Evolutionary conservation across 305 asterid genomes (phyloP).

Genomic region (Lippia alba): DNA sequence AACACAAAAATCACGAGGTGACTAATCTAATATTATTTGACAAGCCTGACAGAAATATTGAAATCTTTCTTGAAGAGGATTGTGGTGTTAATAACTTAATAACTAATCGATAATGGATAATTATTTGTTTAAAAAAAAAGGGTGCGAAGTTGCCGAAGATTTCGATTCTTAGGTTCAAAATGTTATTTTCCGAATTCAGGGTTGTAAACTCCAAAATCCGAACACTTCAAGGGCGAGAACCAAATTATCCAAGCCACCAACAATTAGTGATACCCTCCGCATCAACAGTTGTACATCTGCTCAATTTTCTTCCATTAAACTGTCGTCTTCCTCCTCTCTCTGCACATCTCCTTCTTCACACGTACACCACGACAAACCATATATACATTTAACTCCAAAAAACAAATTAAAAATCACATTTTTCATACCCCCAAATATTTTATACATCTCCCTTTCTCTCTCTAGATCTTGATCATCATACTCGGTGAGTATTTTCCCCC

Average conservation of each 20-base stretch:
- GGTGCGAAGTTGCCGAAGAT: neutral
- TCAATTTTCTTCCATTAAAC: conserved; percentile 1
- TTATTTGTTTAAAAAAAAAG: too few species aligned
- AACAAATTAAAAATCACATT: conserved; percentile 24
- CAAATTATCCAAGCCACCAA: neutral
- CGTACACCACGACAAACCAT: conserved; percentile 23
- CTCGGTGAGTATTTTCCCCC: conserved; percentile 35
- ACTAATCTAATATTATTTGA: too few species aligned
- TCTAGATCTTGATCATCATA: conserved; percentile 41
- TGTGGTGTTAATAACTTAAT: too few species aligned
- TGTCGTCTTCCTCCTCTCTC: conserved; percentile 29
- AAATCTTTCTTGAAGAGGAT: too few species aligned
- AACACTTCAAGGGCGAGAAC: neutral
- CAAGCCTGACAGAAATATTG: too few species aligned
- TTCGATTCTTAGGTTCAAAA: neutral
- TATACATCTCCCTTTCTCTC: conserved; percentile 45
- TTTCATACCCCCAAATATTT: conserved; percentile 16
- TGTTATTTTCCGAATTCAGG: neutral
- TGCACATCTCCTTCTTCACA: neutral
- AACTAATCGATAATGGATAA: too few species aligned
- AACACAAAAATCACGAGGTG: too few species aligned
- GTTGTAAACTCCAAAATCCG: neutral
- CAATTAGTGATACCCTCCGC: neutral
- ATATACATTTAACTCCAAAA: neutral
- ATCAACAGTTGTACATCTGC: conserved; percentile 23